phyloP scores from a whole-genome alignment of 2,329 filamentous ascomycete genomes.

The Colletotrichum cordylinicola region DNA sequence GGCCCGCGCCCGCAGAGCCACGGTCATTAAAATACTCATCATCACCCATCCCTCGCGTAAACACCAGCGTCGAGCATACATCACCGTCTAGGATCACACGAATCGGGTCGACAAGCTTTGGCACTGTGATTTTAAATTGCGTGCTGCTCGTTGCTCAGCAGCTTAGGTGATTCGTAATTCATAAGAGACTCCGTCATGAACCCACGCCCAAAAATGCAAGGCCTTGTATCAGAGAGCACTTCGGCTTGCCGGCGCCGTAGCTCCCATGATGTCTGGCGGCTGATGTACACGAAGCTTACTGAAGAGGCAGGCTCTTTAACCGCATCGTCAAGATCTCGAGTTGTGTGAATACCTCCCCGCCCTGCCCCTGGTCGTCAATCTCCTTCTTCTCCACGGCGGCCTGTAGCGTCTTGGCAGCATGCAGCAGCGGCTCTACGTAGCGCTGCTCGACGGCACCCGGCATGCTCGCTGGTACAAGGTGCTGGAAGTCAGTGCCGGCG shows the following conservation, averaged over 20 bases:
- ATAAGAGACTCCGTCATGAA: slow-evolving; percentile 16
- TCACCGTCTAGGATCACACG: neutral
- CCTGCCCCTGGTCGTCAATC: slow-evolving; percentile 28
- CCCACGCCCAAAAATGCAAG: slow-evolving; percentile 10
- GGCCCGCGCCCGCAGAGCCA: neutral
- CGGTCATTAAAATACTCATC: neutral
- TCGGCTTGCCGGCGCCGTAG: slow-evolving; percentile 15
- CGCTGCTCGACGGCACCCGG: slow-evolving; percentile 62
- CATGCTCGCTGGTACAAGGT: slow-evolving; percentile 62
- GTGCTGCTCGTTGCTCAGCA: slow-evolving; percentile 17
- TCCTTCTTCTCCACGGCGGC: slow-evolving; percentile 37
- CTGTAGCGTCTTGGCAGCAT: slow-evolving; percentile 43
- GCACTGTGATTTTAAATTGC: neutral
- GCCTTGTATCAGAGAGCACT: neutral
- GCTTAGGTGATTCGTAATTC: slow-evolving; percentile 17
- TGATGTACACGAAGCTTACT: slow-evolving; percentile 30
- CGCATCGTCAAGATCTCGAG: slow-evolving; percentile 47
- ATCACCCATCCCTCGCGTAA: neutral
- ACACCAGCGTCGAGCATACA: neutral
- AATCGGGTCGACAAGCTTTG: neutral
- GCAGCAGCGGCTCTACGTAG: slow-evolving; percentile 60
- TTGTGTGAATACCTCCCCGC: slow-evolving; percentile 39
- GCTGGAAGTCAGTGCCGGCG: slow-evolving; percentile 48
- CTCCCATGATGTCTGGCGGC: neutral
- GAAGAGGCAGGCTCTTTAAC: slow-evolving; percentile 45